These are phyloP conservation scores for Dendrocalamus latiflorus DNA, from an alignment of 202 grass and related monocot genomes.

Conservation along the genomic window DNA sequence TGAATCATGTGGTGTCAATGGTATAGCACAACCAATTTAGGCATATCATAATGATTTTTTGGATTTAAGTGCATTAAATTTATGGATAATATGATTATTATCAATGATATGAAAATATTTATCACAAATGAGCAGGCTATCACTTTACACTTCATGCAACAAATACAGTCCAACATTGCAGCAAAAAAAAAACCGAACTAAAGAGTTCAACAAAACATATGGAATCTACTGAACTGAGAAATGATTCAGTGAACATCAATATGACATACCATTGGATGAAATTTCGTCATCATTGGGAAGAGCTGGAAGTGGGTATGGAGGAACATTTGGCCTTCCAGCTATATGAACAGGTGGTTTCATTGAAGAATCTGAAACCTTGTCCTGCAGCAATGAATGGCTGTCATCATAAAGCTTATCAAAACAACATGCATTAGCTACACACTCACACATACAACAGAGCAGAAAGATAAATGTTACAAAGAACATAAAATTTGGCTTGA, in stretches of 20 bases:
- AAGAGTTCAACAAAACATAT: neutral
- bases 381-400: slow-evolving; percentile 37
- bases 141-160: neutral
- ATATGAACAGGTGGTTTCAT: slow-evolving; percentile 63
- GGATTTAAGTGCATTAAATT: neutral
- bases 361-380: slow-evolving; percentile 85
- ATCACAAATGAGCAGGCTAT: neutral
- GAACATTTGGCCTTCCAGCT: slow-evolving; percentile 60
- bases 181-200: neutral
- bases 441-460: neutral
- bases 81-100: slow-evolving; percentile 3
- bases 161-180: neutral
- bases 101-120: neutral
- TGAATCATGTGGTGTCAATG: neutral
- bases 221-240: slow-evolving; percentile 2
- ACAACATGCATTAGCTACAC: neutral
- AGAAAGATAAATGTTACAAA: neutral
- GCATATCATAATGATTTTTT: neutral
- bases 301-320: slow-evolving; percentile 60
- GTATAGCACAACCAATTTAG: neutral
- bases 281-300: slow-evolving; percentile 77
- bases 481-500: neutral
- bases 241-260: neutral
- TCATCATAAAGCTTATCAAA: slow-evolving; percentile 17
- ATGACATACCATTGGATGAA: slow-evolving; percentile 57